A percentile compares a stretch with the other conserved stretches of the same genome.
Evolutionary conservation across 1,284 basidiomycete genomes (phyloP).

Genomic region (Violaceomyces palustris): DNA sequence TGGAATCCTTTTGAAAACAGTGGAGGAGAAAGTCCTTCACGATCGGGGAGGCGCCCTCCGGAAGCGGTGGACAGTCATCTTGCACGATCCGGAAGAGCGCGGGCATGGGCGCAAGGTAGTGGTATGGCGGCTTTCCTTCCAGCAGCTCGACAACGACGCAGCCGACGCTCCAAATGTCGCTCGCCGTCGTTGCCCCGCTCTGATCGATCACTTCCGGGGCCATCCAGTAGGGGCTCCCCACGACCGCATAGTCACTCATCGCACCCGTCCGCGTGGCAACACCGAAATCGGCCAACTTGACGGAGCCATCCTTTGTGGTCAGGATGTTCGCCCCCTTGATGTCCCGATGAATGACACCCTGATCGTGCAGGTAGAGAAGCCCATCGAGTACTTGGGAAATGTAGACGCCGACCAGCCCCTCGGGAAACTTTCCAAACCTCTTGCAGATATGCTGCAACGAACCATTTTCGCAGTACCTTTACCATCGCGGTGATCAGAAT

Average conservation of each 20-base stretch:
- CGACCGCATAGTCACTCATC: slow-evolving; percentile 54
- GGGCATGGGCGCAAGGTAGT: slow-evolving; percentile 93
- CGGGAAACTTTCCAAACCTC: slow-evolving; percentile 95
- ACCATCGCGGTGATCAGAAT: no score
- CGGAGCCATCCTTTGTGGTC: slow-evolving; percentile 61
- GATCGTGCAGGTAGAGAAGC: slow-evolving; percentile 45
- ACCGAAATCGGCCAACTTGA: slow-evolving; percentile 31
- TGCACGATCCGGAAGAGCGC: slow-evolving; percentile 96
- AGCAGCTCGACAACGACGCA: slow-evolving; percentile 94
- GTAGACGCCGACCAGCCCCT: slow-evolving; percentile 90
- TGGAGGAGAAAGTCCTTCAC: slow-evolving; percentile 95
- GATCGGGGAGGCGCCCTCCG: slow-evolving; percentile 79
- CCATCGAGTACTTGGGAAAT: slow-evolving; percentile 70
- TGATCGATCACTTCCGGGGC: slow-evolving; percentile 59
- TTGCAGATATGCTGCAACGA: slow-evolving; percentile 91
- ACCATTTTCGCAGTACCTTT: slow-evolving; percentile 92
- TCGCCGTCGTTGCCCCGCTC: slow-evolving; percentile 89
- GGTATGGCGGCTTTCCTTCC: slow-evolving; percentile 92
- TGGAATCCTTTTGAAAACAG: slow-evolving; percentile 96
- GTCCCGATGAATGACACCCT: slow-evolving; percentile 46
- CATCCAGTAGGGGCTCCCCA: slow-evolving; percentile 52
- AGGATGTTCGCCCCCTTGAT: slow-evolving; percentile 59
- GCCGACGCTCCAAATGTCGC: slow-evolving; percentile 93
- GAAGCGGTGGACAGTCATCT: slow-evolving; percentile 91
- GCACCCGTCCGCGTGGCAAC: slow-evolving; percentile 30